Evolutionary conservation across 345 rosid species (phyloP).

Genomic region (Euphorbia pulcherrima): DNA sequence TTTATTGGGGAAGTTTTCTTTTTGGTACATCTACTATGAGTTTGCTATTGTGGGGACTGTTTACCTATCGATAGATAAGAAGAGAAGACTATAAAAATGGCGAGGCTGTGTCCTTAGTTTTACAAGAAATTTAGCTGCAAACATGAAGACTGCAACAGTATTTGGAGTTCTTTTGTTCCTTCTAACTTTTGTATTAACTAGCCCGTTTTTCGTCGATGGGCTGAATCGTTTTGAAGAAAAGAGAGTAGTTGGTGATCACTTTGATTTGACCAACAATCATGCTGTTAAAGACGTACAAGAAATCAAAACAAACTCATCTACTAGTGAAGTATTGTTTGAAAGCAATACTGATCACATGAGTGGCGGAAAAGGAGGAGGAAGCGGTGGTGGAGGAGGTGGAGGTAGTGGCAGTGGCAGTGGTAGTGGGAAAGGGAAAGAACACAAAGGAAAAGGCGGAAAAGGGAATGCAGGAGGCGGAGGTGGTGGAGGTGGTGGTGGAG

Average conservation of each 20-base stretch:
- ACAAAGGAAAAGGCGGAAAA: background rate
- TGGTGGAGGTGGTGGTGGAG: background rate
- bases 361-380: constrained; percentile 3
- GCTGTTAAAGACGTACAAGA: constrained; percentile 15
- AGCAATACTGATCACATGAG: constrained; percentile 3
- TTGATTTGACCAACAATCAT: constrained; percentile 15
- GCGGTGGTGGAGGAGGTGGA: background rate
- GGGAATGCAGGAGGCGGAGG: background rate
- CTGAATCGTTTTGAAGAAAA: constrained; percentile 26
- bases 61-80: too few species aligned
- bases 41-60: constrained; percentile 1
- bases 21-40: constrained; percentile 9
- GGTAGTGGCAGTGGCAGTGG: background rate
- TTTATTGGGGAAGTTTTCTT: too few species aligned
- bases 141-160: constrained; percentile 21
- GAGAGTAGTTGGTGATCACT: constrained; percentile 14
- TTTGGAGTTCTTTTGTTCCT: constrained; percentile 20
- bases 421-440: background rate
- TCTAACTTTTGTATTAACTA: constrained; percentile 13
- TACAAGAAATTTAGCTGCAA: background rate
- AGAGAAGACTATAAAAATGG: constrained; percentile 21
- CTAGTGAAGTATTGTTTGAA: constrained; percentile 9
- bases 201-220: constrained; percentile 28
- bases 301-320: constrained; percentile 17
- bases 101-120: background rate